Evolutionary conservation across 805 yeast genomes (phyloP).

Genomic region (Grigorovia transvaalensis): DNA sequence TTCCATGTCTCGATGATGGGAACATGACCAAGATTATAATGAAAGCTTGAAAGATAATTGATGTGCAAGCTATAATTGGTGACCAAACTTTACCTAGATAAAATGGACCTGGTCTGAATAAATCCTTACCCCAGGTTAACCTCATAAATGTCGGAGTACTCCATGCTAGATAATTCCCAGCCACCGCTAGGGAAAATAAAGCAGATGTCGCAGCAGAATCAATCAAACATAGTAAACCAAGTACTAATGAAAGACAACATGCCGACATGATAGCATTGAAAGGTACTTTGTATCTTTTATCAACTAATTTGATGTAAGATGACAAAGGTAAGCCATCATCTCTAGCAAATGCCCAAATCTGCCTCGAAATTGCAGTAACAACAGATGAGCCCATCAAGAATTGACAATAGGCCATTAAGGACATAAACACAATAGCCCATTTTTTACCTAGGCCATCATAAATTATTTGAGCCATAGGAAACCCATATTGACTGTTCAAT

Average conservation of each 20-base stretch:
- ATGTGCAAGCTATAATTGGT: conserved; percentile 36
- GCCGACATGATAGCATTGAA: conserved; percentile 46
- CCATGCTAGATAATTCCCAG: conserved; percentile 36
- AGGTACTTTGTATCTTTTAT: conserved; percentile 50
- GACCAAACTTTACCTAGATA: conserved; percentile 44
- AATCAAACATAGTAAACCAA: conserved; percentile 33
- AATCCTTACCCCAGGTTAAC: conserved; percentile 36
- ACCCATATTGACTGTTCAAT: conserved; percentile 37
- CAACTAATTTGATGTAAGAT: conserved; percentile 44
- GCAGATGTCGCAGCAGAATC: conserved; percentile 37
- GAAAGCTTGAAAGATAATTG: conserved; percentile 42
- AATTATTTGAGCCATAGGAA: conserved; percentile 54
- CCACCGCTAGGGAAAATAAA: conserved; percentile 33
- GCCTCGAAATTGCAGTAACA: conserved; percentile 56
- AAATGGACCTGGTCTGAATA: conserved; percentile 58
- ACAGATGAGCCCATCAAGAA: conserved; percentile 57
- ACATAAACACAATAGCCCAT: conserved; percentile 60
- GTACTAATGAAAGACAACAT: conserved; percentile 27
- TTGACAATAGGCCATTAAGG: conserved; percentile 49
- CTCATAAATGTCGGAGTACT: conserved; percentile 31
- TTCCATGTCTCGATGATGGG: conserved; percentile 35
- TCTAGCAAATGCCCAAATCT: conserved; percentile 66
- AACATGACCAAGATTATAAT: conserved; percentile 51
- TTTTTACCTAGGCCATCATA: conserved; percentile 50
- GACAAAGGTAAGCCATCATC: conserved; percentile 66